Evolutionary conservation across 208 protist genomes (phyloP).

Genomic region (Sergeia podlipaevii): DNA sequence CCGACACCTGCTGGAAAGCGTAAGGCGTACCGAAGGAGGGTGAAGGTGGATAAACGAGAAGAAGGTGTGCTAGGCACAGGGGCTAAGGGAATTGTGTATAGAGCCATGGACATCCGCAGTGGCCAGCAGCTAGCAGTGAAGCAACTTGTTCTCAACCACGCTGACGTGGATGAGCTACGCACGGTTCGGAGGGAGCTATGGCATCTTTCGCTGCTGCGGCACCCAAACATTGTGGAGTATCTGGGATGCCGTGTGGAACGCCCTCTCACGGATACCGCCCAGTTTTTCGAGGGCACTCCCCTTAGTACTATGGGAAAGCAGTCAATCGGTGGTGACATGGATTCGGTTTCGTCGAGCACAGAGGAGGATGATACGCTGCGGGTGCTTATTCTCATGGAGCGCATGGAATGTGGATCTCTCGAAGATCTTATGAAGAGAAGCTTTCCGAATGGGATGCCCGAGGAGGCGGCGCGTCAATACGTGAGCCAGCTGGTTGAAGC

Average conservation of each 20-base stretch:
- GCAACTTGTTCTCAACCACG: conserved; percentile 20
- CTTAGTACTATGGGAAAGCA: neutral
- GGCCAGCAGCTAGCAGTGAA: conserved; percentile 35
- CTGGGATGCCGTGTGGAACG: conserved; percentile 23
- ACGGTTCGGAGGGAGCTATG: conserved; percentile 27
- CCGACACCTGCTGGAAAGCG: too few species aligned
- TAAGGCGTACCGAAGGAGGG: neutral
- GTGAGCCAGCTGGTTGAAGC: conserved; percentile 23
- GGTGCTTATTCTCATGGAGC: conserved; percentile 36
- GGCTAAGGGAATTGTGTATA: conserved; percentile 23
- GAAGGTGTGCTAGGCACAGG: conserved; percentile 17
- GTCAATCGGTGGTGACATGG: neutral
- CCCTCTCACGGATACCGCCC: neutral
- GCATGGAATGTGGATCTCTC: conserved; percentile 24
- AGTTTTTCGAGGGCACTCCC: neutral
- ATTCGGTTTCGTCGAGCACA: neutral
- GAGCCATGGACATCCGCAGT: conserved; percentile 19
- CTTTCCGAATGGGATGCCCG: conserved; percentile 24
- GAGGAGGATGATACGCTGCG: conserved; percentile 4
- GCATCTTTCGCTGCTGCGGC: conserved; percentile 21
- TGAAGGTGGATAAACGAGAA: conserved; percentile 1
- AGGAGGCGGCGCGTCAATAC: conserved; percentile 19
- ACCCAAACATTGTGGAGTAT: conserved; percentile 33
- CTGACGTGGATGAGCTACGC: conserved; percentile 13
- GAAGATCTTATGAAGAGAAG: conserved; percentile 7